Percentiles rank a stretch among this genome's conserved stretches.
These are phyloP conservation scores for Dryas octopetala DNA, from an alignment of 306 rosid species.

Conservation along the genomic window DNA sequence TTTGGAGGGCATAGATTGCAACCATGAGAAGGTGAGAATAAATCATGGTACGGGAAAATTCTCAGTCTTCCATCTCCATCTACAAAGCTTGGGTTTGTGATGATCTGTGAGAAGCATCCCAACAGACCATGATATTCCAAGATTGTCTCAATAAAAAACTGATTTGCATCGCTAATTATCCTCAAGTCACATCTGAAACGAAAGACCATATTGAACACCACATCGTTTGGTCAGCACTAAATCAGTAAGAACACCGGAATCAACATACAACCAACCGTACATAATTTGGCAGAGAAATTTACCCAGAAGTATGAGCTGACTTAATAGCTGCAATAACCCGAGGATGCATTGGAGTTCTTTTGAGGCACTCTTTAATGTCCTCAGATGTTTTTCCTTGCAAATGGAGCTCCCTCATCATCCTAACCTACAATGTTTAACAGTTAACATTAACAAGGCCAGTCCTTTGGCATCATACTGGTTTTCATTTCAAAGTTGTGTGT, in stretches of 20 bases:
- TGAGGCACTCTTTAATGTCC: conserved; percentile 55
- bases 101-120: conserved; percentile 59
- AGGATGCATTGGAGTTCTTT: conserved; percentile 51
- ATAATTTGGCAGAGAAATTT: conserved; percentile 1
- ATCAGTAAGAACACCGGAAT: background rate
- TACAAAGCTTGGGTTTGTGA: conserved; percentile 54
- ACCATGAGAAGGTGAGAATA: conserved; percentile 50
- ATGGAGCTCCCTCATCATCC: conserved; percentile 66
- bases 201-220: conserved; percentile 18
- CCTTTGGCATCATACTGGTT: background rate
- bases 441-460: background rate
- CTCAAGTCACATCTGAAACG: conserved; percentile 64
- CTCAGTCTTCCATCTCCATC: conserved; percentile 57
- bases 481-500: background rate
- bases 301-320: conserved; percentile 65
- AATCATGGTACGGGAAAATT: conserved; percentile 55
- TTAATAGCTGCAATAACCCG: conserved; percentile 55
- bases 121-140: conserved; percentile 58
- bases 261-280: background rate
- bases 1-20: conserved; percentile 67
- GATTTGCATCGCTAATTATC: conserved; percentile 77
- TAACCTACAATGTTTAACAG: conserved; percentile 35
- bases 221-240: conserved; percentile 1
- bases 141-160: conserved; percentile 59
- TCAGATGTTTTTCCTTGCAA: conserved; percentile 46